These are phyloP conservation scores for Candida sanyaensis DNA, from an alignment of 1,139 yeast species.

Conservation along the genomic window DNA sequence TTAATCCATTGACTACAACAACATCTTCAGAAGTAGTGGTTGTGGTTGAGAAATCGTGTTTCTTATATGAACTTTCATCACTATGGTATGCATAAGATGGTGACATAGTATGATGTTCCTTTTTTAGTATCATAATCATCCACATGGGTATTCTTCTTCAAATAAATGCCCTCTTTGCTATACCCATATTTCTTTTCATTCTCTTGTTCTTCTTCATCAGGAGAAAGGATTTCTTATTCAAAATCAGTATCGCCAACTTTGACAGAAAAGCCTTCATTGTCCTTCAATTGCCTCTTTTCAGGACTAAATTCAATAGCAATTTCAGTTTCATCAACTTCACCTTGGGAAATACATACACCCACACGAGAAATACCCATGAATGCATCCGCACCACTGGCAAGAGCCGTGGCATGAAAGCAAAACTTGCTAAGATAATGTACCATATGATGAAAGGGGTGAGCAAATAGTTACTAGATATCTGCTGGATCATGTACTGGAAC, in stretches of 20 bases:
- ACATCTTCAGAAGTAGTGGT: constrained; percentile 7
- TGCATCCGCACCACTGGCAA: constrained; percentile 70
- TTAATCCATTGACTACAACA: constrained; percentile 15
- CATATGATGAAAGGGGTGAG: constrained; percentile 77
- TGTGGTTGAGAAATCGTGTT: constrained; percentile 6
- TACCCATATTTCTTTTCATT: constrained; percentile 9
- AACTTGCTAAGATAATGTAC: constrained; percentile 51
- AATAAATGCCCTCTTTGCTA: constrained; percentile 11
- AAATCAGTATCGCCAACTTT: constrained; percentile 55
- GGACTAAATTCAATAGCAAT: constrained; percentile 21
- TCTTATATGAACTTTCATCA: constrained; percentile 10
- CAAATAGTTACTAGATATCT: constrained; percentile 73
- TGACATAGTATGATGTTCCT: constrained; percentile 1
- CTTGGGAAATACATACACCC: constrained; percentile 47
- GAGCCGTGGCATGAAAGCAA: constrained; percentile 72
- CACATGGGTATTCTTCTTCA: neutral
- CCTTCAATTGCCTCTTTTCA: constrained; percentile 25
- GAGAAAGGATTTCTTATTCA: constrained; percentile 61
- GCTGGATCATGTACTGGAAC: constrained; percentile 43
- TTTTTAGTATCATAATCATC: constrained; percentile 3
- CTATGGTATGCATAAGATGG: constrained; percentile 1
- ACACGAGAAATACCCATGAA: constrained; percentile 62
- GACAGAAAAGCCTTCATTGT: constrained; percentile 38
- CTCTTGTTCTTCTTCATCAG: constrained; percentile 18
- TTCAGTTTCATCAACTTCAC: constrained; percentile 22